These are phyloP conservation scores for Sphenostylis stenocarpa DNA, from an alignment of 306 rosid species.

Conservation along the genomic window DNA sequence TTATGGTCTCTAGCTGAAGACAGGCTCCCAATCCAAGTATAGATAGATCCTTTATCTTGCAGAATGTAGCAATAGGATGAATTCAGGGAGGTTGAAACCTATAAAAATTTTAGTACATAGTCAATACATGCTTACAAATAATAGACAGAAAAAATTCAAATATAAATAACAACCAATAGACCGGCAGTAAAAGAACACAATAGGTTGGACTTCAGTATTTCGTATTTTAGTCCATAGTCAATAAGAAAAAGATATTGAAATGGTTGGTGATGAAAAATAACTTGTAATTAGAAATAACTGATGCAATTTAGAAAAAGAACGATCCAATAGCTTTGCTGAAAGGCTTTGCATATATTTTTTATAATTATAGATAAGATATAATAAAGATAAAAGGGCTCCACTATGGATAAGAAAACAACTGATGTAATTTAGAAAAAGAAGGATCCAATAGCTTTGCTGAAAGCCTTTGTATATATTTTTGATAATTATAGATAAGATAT, in stretches of 20 bases:
- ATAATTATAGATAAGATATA: too few species aligned
- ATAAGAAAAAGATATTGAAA: slow-evolving; percentile 1
- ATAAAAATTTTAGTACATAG: slow-evolving; percentile 32
- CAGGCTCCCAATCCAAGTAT: slow-evolving; percentile 90
- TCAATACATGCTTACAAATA: slow-evolving; percentile 21
- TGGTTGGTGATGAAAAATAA: background rate
- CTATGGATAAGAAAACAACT: too few species aligned
- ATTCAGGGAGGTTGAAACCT: slow-evolving; percentile 84
- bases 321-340: too few species aligned
- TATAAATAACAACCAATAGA: slow-evolving; percentile 5
- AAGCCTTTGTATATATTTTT: background rate
- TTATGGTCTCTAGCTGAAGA: slow-evolving; percentile 83
- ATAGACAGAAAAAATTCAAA: background rate
- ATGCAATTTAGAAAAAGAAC: too few species aligned
- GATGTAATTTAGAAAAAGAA: background rate
- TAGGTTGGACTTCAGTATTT: background rate
- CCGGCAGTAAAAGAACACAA: background rate
- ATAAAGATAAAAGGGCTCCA: too few species aligned
- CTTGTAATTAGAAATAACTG: background rate
- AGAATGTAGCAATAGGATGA: slow-evolving; percentile 92
- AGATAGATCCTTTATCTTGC: slow-evolving; percentile 58
- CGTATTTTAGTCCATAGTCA: slow-evolving; percentile 3
- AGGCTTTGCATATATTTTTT: too few species aligned
- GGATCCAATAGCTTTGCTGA: slow-evolving; percentile 7
- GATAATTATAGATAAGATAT: background rate